A percentile compares a stretch with the other conserved stretches of the same genome.
phyloP scores from a whole-genome alignment of 169 alveolate species.

The Plasmodium falciparum region DNA sequence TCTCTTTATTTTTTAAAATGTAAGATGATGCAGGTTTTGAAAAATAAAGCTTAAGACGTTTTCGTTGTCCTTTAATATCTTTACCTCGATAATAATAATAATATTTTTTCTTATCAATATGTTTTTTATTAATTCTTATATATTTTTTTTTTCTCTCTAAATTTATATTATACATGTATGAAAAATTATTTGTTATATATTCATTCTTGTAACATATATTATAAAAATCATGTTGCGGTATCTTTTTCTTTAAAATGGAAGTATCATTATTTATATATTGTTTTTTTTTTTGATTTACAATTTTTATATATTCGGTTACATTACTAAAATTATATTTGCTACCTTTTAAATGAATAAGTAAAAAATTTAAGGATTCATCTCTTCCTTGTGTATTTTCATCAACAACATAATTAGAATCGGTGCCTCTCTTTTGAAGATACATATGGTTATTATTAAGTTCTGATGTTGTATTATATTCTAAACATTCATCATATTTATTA shows the following conservation, averaged over 20 bases:
- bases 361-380: slow-evolving; percentile 7
- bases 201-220: too few species aligned
- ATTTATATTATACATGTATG: not conserved
- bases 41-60: not conserved
- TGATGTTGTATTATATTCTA: too few species aligned
- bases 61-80: not conserved
- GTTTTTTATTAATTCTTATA: slow-evolving; percentile 21
- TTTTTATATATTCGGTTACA: slow-evolving; percentile 32
- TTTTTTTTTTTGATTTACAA: not conserved
- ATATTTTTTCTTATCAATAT: slow-evolving; percentile 10
- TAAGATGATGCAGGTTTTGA: too few species aligned
- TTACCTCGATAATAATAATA: not conserved
- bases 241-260: not conserved
- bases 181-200: not conserved
- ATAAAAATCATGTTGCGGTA: not conserved
- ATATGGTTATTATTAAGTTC: too few species aligned
- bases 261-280: not conserved
- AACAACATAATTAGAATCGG: too few species aligned
- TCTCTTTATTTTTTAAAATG: not conserved
- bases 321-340: slow-evolving; percentile 56
- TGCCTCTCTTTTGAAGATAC: too few species aligned
- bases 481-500: too few species aligned
- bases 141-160: slow-evolving; percentile 16
- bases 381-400: too few species aligned
- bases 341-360: slow-evolving; percentile 38